A percentile compares a stretch with the other conserved stretches of the same genome.
Evolutionary conservation across 352 stramenopile genomes (phyloP).

Genomic region (Globisporangium acanthophoron): DNA sequence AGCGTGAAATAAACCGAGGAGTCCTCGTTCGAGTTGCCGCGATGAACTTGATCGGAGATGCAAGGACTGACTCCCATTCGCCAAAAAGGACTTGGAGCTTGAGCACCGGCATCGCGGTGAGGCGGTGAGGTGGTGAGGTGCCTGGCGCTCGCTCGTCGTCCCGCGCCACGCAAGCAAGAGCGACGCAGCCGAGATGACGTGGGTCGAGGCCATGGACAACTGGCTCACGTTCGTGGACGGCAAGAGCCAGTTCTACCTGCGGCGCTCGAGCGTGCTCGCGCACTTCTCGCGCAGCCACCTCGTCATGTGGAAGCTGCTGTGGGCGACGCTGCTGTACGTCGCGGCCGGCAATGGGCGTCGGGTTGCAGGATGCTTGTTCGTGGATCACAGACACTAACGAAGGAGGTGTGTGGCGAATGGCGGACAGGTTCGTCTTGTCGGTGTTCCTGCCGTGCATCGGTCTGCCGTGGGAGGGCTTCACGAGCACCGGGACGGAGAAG

Average conservation of each 20-base stretch:
- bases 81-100: not conserved
- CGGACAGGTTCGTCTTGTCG: constrained; percentile 38
- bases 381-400: not conserved
- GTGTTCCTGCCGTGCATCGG: constrained; percentile 46
- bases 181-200: constrained; percentile 6
- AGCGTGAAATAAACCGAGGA: not conserved
- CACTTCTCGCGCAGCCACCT: constrained; percentile 45
- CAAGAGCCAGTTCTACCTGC: constrained; percentile 54
- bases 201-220: constrained; percentile 38
- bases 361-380: too few relatives aligned
- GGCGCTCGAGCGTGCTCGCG: constrained; percentile 32
- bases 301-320: constrained; percentile 58
- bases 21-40: not conserved
- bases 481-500: constrained; percentile 39
- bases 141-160: too few relatives aligned
- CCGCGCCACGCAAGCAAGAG: not conserved
- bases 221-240: constrained; percentile 67
- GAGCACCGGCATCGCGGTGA: too few relatives aligned
- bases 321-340: constrained; percentile 44
- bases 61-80: constrained; percentile 1
- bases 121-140: too few relatives aligned
- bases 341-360: too few relatives aligned
- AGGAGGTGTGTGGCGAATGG: too few relatives aligned
- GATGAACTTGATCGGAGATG: not conserved
- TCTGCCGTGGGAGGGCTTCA: constrained; percentile 42